Evolutionary conservation across 2,329 filamentous ascomycete genomes (phyloP), one percentile per base, ranked within the genome.

Genomic region (Chrysoporthe deuterocubensis): DNA sequence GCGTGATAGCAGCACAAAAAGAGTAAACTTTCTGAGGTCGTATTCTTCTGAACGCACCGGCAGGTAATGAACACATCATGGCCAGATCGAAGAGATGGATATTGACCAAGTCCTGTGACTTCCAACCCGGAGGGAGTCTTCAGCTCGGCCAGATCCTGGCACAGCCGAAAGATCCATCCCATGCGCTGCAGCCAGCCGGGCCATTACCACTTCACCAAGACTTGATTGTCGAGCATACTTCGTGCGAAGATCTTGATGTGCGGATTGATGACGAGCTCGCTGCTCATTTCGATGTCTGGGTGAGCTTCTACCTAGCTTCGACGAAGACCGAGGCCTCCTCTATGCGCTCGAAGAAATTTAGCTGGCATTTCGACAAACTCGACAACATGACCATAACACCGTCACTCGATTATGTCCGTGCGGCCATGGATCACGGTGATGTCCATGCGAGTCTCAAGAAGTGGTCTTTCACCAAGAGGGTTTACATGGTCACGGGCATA

Each of bases 301-400:
- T 21, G 4, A 32, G 13, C 16, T 34, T 54, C 26, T 54, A 54
- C 50, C 26, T 54, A 13, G 50, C 32, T 34, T 54, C 50, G 26
- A 34, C 50, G 32, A 34, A 34, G 21, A 32, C 50, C 26, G 26
- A 54, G 4, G 50, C 26, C 16, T 16, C 11, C 21, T 54, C 50
- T 32, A 32, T 21, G 32, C 50, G 50, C 21, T 54, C 50, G 26
- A 54, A 16, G 4, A 32, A 6, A 2, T 8, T 54, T 13, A 32
- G 50, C 50, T 54, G 50, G 50, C 50, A 54, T 34, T 54, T 54
- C 11, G 50, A 54, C 50, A 54, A 32, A 21, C 50, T 54, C 11
- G 26, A 54, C 21, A 54, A 26, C 50, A 54, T 9, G 13, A 54
- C 50, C 1, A 16, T 54, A 26, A 54, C 26, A 7, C 50, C 50